Percentiles rank a stretch among this genome's conserved stretches.
phyloP scores from a whole-genome alignment of 2,329 filamentous ascomycete species.

The Trichoderma endophyticum region DNA sequence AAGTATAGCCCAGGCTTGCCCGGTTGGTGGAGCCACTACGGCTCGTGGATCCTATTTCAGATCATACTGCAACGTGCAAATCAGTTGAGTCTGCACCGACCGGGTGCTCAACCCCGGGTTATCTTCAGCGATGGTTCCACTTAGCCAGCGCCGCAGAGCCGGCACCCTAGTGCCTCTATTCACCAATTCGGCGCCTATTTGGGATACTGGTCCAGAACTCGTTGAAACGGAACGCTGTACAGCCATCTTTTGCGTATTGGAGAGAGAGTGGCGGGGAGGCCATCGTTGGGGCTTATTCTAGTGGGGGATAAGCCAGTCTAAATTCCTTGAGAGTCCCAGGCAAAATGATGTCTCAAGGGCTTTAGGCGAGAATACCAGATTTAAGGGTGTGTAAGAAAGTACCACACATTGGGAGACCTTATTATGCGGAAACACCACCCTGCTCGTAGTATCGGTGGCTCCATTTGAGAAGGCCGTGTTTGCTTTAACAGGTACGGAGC shows the following conservation, averaged over 20 bases:
- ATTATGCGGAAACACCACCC: no score
- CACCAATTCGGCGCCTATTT: not conserved
- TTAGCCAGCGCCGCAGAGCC: not conserved
- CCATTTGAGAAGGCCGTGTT: no score
- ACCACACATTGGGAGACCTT: not conserved
- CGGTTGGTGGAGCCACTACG: not conserved
- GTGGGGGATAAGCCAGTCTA: not conserved
- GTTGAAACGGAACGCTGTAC: not conserved
- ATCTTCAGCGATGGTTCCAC: not conserved
- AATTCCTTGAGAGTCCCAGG: not conserved
- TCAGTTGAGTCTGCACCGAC: no score
- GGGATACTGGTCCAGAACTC: not conserved
- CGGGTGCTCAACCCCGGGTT: not conserved
- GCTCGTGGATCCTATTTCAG: not conserved
- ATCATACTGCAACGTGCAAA: not conserved
- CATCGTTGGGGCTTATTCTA: not conserved
- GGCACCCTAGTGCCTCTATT: not conserved
- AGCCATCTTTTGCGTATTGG: not conserved
- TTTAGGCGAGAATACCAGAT: not conserved
- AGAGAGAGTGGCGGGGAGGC: not conserved
- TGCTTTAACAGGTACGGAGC: not conserved
- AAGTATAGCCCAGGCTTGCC: not conserved
- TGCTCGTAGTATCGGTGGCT: no score
- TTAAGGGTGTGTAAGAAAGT: not conserved
- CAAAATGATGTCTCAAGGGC: accelerated